Percentiles rank a stretch among this genome's conserved stretches.
These are phyloP conservation scores for Venturia nashicola DNA, from an alignment of 2,329 filamentous ascomycete genomes.

Conservation along the genomic window DNA sequence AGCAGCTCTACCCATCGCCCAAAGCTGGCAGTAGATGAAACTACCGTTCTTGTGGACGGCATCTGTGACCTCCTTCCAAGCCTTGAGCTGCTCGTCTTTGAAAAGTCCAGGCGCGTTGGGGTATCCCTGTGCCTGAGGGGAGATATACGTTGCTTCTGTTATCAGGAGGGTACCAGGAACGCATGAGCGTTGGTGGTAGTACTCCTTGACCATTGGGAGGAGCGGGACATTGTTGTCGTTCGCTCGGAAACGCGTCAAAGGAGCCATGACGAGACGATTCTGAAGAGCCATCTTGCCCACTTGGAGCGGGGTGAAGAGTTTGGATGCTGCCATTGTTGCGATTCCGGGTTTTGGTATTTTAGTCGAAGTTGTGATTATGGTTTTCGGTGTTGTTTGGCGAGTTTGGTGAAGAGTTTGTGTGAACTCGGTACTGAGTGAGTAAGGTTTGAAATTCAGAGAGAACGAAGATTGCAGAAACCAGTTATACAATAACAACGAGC, in stretches of 20 bases:
- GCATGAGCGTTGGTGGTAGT: slow-evolving; percentile 39
- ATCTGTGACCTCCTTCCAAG: slow-evolving; percentile 48
- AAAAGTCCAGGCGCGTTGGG: slow-evolving; percentile 46
- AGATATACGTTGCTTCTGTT: slow-evolving; percentile 44
- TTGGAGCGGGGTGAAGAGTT: slow-evolving; percentile 22
- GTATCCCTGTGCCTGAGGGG: slow-evolving; percentile 33
- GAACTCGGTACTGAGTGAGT: too few relatives aligned
- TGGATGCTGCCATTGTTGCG: slow-evolving; percentile 7
- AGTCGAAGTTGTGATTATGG: background rate
- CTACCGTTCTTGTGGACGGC: slow-evolving; percentile 51
- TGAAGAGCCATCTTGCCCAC: slow-evolving; percentile 22
- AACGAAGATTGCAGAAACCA: too few relatives aligned
- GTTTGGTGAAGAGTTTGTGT: background rate
- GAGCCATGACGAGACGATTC: slow-evolving; percentile 27
- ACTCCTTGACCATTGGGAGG: slow-evolving; percentile 7
- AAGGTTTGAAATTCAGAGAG: too few relatives aligned
- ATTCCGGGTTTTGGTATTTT: background rate
- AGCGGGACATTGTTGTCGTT: slow-evolving; percentile 35
- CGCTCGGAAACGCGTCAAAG: slow-evolving; percentile 30
- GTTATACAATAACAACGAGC: too few relatives aligned
- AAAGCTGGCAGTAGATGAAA: slow-evolving; percentile 51
- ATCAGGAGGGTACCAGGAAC: slow-evolving; percentile 45
- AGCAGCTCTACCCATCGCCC: slow-evolving; percentile 46
- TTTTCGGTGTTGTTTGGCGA: background rate
- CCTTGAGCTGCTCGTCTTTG: slow-evolving; percentile 41